Conservation (phyloP, 306 rosid species). For the Castanea mollissima region DNA sequence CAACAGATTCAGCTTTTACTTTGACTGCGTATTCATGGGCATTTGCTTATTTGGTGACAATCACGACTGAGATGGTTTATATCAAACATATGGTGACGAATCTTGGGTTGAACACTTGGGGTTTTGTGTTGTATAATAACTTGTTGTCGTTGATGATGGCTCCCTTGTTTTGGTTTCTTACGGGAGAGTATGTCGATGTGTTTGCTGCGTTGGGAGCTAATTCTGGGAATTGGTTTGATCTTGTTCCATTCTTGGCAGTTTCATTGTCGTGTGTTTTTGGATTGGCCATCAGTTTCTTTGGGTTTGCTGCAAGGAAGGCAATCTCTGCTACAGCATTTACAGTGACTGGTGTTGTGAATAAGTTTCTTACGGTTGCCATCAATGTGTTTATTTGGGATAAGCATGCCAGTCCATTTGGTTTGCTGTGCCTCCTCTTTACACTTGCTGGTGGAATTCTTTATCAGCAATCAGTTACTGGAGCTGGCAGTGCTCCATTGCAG, state of each 20-base stretch:
- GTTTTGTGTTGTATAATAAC: constrained; percentile 83
- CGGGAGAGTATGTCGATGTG: constrained; percentile 78
- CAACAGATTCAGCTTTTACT: constrained; percentile 79
- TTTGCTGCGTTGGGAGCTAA: constrained; percentile 51
- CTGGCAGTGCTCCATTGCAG: constrained; percentile 37
- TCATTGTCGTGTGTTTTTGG: constrained; percentile 81
- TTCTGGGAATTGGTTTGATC: constrained; percentile 49
- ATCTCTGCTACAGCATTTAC: constrained; percentile 94
- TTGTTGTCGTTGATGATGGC: constrained; percentile 75
- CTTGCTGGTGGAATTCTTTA: constrained; percentile 84
- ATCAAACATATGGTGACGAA: constrained; percentile 93
- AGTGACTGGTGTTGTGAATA: constrained; percentile 92
- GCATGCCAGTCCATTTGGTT: constrained; percentile 87
- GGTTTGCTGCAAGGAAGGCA: constrained; percentile 90
- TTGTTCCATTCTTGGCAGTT: constrained; percentile 59
- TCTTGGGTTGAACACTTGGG: constrained; percentile 93
- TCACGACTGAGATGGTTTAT: constrained; percentile 95
- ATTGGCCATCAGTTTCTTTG: constrained; percentile 89
- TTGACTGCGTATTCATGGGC: constrained; percentile 96
- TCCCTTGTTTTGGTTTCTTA: constrained; percentile 76
- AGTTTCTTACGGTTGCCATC: constrained; percentile 89
- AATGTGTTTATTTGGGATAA: constrained; percentile 92
- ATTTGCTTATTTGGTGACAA: constrained; percentile 79
- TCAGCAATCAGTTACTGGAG: constrained; percentile 80
- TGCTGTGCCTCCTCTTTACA: constrained; percentile 82